phyloP scores from a whole-genome alignment of 176 grass and related monocot species.

The Triticum aestivum region IWGSC_CS_RefSeq_v2.1 NC_057804.1:372218327-372218826 shows the following conservation, averaged over 20 bases:
- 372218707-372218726: background rate
- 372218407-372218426: slow-evolving; percentile 15
- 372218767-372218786: too few species aligned
- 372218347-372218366: slow-evolving; percentile 38
- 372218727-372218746: background rate
- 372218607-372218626: slow-evolving; percentile 71
- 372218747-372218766: background rate
- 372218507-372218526: slow-evolving; percentile 28
- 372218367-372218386: background rate
- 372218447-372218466: background rate
- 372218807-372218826: too few species aligned
- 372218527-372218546: slow-evolving; percentile 18
- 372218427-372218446: slow-evolving; percentile 2
- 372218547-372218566: slow-evolving; percentile 35
- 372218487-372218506: slow-evolving; percentile 29
- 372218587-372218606: background rate
- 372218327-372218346: slow-evolving; percentile 33
- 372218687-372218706: background rate
- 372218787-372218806: too few species aligned
- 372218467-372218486: slow-evolving; percentile 31
- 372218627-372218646: slow-evolving; percentile 43
- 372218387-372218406: slow-evolving; percentile 19
- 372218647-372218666: background rate
- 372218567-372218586: background rate
- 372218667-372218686: background rate